These are phyloP conservation scores for Ustulina deusta DNA, from an alignment of 2,329 filamentous ascomycete species.

Conservation along the genomic window DNA sequence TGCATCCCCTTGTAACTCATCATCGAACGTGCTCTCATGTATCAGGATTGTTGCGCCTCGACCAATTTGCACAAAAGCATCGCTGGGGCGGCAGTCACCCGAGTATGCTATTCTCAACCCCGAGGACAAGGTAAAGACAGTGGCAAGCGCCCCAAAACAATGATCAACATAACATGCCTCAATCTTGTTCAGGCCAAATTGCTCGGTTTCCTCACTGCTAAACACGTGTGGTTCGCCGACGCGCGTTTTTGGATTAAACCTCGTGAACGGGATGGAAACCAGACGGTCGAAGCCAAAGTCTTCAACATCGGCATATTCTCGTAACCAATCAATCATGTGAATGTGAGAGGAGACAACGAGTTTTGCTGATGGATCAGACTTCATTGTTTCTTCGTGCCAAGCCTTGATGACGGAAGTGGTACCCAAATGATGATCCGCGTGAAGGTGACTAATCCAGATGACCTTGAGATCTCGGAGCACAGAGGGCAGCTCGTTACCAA, in stretches of 20 bases:
- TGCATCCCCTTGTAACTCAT: slow-evolving; percentile 83
- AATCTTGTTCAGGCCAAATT: slow-evolving; percentile 74
- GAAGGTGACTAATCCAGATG: slow-evolving; percentile 94
- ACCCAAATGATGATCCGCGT: slow-evolving; percentile 96
- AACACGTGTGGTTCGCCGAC: slow-evolving; percentile 49
- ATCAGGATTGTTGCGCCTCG: slow-evolving; percentile 83
- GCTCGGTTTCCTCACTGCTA: slow-evolving; percentile 56
- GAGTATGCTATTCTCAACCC: slow-evolving; percentile 92
- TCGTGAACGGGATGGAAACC: slow-evolving; percentile 33
- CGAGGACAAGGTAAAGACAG: slow-evolving; percentile 80
- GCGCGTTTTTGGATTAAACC: not conserved
- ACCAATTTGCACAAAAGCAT: slow-evolving; percentile 77
- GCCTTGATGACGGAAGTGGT: slow-evolving; percentile 83
- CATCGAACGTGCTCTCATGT: slow-evolving; percentile 96
- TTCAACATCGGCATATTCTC: slow-evolving; percentile 83
- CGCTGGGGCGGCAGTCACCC: slow-evolving; percentile 88
- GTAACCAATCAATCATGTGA: slow-evolving; percentile 80
- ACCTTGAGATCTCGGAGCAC: slow-evolving; percentile 82
- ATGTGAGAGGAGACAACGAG: slow-evolving; percentile 77
- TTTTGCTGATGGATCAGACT: slow-evolving; percentile 51
- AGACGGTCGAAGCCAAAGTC: slow-evolving; percentile 75
- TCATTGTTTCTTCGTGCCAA: slow-evolving; percentile 73
- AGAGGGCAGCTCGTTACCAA: slow-evolving; percentile 73
- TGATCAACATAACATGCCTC: slow-evolving; percentile 78
- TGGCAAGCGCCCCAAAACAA: slow-evolving; percentile 82